Base-by-base conservation (phyloP, 2,329 filamentous ascomycete genomes). In the Diplocarpon mali region DNA sequence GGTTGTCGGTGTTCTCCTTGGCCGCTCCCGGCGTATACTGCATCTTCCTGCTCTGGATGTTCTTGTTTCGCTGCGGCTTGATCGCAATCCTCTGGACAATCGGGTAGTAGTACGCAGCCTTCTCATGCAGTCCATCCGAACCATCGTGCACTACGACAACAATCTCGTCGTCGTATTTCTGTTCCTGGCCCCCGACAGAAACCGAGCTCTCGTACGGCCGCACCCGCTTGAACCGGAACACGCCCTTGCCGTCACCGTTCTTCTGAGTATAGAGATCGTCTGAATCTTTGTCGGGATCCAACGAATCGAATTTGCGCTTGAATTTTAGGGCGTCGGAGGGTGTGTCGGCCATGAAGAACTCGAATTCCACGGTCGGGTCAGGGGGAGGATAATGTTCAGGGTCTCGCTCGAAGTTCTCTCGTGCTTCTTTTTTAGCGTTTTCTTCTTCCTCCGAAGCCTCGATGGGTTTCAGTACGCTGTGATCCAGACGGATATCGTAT, bases 31-130 rank as follows among this genome's bases (percentile, higher is more conserved):
- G 31, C 13, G 44, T 35, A 12, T 51, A 47, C 12, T 53, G 46
- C 32, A 48, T 52, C 35, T 48, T 52, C 38, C 55, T 54, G 28
- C 73, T 71, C 37, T 74, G 70, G 52, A 80, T 78, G 57, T 78
- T 78, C 67, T 76, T 80, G 49, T 70, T 73, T 46, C 78, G 71
- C 62, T 80, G 77, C 27, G 76, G 76, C 36, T 76, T 69, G 55
- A 83, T 75, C 16, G 70, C 69, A 38, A 71, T 75, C 43, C 76
- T 73, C 61, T 82, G 77, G 64, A 83, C 74, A 50, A 83, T 70
- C 3, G 80, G 80, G 55, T 83, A 83, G 63, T 82, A 83, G 61
- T 79, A 82, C 11, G 72, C 75, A 6, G 71, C 78, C 60, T 75
- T 76, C 51, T 75, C 69, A 40, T 65, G 60, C 45, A 65, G 62